phyloP scores from a whole-genome alignment of 805 yeast species.

The Myxozyma udenii region DNA sequence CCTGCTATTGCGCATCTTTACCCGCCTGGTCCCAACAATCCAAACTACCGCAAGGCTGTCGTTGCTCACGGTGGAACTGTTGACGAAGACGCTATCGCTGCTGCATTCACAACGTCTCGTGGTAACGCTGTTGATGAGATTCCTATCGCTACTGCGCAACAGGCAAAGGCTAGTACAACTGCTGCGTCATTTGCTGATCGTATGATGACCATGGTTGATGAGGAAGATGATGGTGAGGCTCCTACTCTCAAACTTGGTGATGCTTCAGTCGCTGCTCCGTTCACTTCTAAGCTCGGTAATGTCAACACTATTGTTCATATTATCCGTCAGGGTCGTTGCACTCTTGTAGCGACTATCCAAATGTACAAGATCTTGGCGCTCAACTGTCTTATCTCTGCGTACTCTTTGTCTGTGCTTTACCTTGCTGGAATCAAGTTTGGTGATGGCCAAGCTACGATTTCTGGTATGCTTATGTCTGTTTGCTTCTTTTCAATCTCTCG shows the following conservation, averaged over 20 bases:
- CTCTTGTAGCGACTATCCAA: conserved; percentile 93
- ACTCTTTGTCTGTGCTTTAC: conserved; percentile 87
- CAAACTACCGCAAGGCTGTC: conserved; percentile 79
- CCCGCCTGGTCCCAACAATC: conserved; percentile 93
- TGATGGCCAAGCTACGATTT: conserved; percentile 94
- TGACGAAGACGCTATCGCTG: conserved; percentile 56
- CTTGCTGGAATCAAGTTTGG: conserved; percentile 98
- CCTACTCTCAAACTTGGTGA: conserved; percentile 94
- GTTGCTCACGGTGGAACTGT: conserved; percentile 78
- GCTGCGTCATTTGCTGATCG: conserved; percentile 58
- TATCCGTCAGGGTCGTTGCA: conserved; percentile 97
- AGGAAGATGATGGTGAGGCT: conserved; percentile 71
- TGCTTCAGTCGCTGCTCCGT: conserved; percentile 99
- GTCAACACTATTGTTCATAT: conserved; percentile 91
- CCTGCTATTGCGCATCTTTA: conserved; percentile 84
- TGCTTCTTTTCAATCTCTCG: conserved; percentile 95
- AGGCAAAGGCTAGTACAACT: conserved; percentile 37
- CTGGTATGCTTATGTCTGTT: conserved; percentile 87
- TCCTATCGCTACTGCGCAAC: conserved; percentile 5
- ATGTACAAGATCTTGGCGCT: conserved; percentile 97
- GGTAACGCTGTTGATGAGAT: conserved; percentile 5
- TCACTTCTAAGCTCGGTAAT: conserved; percentile 88
- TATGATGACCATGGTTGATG: conserved; percentile 53
- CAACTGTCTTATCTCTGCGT: conserved; percentile 95
- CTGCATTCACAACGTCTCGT: conserved; percentile 37